Conservation (phyloP, 768 basidiomycete genomes). For the Rhodosporidiobolus odoratus region DNA sequence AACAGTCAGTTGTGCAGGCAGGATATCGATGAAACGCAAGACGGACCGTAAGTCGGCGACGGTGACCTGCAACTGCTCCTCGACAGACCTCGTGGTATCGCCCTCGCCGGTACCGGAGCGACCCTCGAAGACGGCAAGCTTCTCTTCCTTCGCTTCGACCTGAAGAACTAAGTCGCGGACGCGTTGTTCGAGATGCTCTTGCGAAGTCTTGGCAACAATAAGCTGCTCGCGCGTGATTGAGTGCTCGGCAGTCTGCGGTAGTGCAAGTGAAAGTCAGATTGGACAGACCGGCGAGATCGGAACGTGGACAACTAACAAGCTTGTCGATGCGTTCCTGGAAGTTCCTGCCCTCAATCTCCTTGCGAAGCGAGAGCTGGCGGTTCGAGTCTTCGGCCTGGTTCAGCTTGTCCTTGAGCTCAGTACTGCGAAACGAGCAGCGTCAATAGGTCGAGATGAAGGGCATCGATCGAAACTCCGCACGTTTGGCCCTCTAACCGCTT, state of each 20-base stretch:
- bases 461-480: conserved; percentile 51
- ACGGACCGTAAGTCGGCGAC: conserved; percentile 75
- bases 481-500: conserved; percentile 71
- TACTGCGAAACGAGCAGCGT: conserved; percentile 50
- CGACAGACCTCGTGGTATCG: conserved; percentile 52
- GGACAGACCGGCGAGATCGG: background rate
- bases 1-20: background rate
- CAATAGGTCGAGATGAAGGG: background rate
- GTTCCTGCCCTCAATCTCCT: conserved; percentile 73
- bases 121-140: conserved; percentile 78
- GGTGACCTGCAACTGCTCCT: conserved; percentile 75
- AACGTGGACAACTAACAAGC: conserved; percentile 52
- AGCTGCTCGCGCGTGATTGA: conserved; percentile 61
- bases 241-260: conserved; percentile 47
- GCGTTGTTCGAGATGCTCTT: conserved; percentile 59
- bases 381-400: conserved; percentile 66
- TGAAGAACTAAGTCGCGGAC: conserved; percentile 60
- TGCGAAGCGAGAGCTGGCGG: conserved; percentile 70
- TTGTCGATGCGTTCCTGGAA: conserved; percentile 67
- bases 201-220: conserved; percentile 37
- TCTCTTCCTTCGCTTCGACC: conserved; percentile 72
- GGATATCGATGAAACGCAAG: background rate
- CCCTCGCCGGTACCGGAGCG: conserved; percentile 48
- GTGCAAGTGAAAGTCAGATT: background rate
- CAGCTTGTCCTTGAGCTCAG: conserved; percentile 67